phyloP scores from a whole-genome alignment of 331 rosid genomes.

The Erythrophleum ivorense region DNA sequence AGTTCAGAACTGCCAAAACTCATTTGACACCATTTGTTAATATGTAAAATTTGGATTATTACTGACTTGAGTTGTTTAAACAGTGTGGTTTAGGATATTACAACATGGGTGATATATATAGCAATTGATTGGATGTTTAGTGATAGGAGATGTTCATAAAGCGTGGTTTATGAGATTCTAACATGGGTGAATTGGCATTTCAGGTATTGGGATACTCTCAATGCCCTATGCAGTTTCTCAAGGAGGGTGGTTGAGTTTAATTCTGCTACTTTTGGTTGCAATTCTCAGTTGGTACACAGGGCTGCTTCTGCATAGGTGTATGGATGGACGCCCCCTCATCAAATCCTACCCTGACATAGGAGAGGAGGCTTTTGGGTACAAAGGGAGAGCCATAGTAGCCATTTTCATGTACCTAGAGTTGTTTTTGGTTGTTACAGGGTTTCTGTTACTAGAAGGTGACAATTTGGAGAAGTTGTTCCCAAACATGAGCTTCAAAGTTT shows the following conservation, averaged over 20 bases:
- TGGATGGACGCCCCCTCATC: slow-evolving; percentile 45
- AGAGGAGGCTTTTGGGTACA: slow-evolving; percentile 55
- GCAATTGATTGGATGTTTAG: not conserved
- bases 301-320: slow-evolving; percentile 58
- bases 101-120: not conserved
- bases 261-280: slow-evolving; percentile 49
- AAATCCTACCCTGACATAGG: slow-evolving; percentile 67
- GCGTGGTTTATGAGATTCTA: not conserved
- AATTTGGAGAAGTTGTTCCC: slow-evolving; percentile 59
- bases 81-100: too few species aligned
- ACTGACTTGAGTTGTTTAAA: too few species aligned
- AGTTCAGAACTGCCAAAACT: not conserved
- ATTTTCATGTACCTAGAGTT: slow-evolving; percentile 62
- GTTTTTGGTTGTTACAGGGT: slow-evolving; percentile 53
- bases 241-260: slow-evolving; percentile 69
- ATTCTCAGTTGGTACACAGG: slow-evolving; percentile 59
- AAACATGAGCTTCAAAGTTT: slow-evolving; percentile 42
- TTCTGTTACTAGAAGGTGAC: slow-evolving; percentile 68
- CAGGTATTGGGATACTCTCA: slow-evolving; percentile 74
- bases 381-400: slow-evolving; percentile 56
- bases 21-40: too few species aligned
- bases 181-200: not conserved
- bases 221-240: slow-evolving; percentile 67
- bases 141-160: not conserved
- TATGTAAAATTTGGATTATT: too few species aligned